Conservation (phyloP, 106 monocot species). For the Apostasia ramifera region DNA sequence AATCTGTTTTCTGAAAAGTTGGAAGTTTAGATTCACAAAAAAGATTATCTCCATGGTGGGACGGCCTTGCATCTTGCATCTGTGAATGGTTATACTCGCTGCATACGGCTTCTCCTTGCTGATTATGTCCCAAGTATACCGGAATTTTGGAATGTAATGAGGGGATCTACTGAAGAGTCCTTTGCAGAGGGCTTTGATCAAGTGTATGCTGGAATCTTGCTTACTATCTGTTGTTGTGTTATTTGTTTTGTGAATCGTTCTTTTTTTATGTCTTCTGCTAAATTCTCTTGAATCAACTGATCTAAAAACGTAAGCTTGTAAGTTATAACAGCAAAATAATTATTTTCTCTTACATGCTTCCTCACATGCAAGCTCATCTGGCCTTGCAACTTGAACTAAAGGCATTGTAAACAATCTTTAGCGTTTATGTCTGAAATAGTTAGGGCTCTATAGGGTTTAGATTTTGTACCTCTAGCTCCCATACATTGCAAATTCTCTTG, state of each 20-base stretch:
- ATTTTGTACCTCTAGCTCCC: too few species aligned
- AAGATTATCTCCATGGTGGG: constrained; percentile 72
- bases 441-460: too few species aligned
- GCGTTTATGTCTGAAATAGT: too few species aligned
- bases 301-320: too few species aligned
- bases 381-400: too few species aligned
- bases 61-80: constrained; percentile 84
- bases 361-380: too few species aligned
- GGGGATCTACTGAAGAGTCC: constrained; percentile 9
- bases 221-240: neutral
- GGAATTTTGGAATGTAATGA: constrained; percentile 45
- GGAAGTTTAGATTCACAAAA: constrained; percentile 56
- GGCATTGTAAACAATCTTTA: too few species aligned
- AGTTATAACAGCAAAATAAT: too few species aligned
- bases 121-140: constrained; percentile 63
- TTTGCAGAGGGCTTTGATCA: constrained; percentile 35
- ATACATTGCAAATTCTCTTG: too few species aligned
- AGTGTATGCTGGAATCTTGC: constrained; percentile 28
- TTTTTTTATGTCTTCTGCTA: neutral
- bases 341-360: too few species aligned
- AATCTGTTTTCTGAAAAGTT: neutral
- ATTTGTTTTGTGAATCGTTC: neutral
- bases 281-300: too few species aligned
- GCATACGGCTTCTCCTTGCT: constrained; percentile 66
- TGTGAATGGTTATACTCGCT: constrained; percentile 58